Evolutionary conservation across 140 eudicot genomes (phyloP), one percentile per base, ranked within the genome.

Genomic region (Cichorium intybus): DNA sequence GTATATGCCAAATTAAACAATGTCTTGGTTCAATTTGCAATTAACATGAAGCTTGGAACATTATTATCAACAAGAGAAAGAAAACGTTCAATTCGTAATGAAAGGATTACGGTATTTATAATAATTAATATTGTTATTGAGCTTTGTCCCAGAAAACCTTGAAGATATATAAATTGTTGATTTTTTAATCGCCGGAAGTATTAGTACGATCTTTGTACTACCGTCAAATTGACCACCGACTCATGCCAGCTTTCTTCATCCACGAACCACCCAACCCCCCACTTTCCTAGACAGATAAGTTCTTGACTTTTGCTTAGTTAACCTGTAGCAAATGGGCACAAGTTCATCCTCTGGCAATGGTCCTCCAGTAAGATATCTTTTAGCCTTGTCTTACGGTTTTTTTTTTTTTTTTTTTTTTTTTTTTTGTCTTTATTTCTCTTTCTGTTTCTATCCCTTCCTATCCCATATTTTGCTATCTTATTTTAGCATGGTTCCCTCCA

Each of bases 211-310:
- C 11, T 47, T 47, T 6, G 10, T n/a, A 62, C 56, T 4, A 64
- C 21, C 21, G 47, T 31, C 69, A 56, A 47, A 28, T 64, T 27
- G 29, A 28, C 70, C 59, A 64, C 70, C 70, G 70, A 64, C 70
- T 64, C 33, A 11, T 64, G 70, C 59, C 59, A 64, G 70, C 70
- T 47, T 6, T 20, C 31, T 48, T 56, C 59, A 48, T 64, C 7
- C 59, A 17, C 20, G 28, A 64, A 61, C 14, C 34, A 34, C 9
- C 41, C 41, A n/a, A n/a, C 11, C 11, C 41, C 56, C 46, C 69
- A 15, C 59, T 10, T 28, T 20, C 59, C 17, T 62, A 17, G 47
- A 56, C 62, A 56, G 5, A 64, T 28, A 64, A 64, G 33, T 27
- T 64, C 58, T 10, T 64, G 20, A 28, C 28, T 64, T 64, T 48